These are phyloP conservation scores for Trametes polyzona DNA, from an alignment of 1,284 basidiomycete species.

Conservation along the genomic window DNA sequence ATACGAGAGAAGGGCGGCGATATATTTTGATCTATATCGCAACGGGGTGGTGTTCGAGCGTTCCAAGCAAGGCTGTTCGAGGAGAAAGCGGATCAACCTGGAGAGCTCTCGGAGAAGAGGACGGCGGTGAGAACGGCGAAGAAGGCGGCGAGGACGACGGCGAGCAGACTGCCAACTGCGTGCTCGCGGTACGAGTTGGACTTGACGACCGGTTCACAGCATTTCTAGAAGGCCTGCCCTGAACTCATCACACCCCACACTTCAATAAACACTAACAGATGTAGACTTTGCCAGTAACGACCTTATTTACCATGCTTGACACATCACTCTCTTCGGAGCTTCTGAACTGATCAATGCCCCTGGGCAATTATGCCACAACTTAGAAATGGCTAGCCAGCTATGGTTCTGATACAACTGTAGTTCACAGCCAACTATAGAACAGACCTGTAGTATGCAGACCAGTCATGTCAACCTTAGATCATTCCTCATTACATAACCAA, in stretches of 20 bases:
- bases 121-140: slow-evolving; percentile 17
- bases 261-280: not conserved
- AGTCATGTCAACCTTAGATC: too few relatives aligned
- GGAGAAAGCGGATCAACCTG: too few relatives aligned
- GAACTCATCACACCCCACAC: slow-evolving; percentile 25
- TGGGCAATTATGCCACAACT: too few relatives aligned
- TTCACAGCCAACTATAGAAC: too few relatives aligned
- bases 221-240: slow-evolving; percentile 33
- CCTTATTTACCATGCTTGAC: slow-evolving; percentile 5
- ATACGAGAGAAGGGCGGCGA: slow-evolving; percentile 9
- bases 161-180: slow-evolving; percentile 24
- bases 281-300: slow-evolving; percentile 4
- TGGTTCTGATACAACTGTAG: too few relatives aligned
- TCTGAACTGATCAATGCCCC: not conserved
- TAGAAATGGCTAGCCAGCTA: too few relatives aligned
- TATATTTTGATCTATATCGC: slow-evolving; percentile 28
- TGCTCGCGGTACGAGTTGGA: slow-evolving; percentile 31
- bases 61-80: slow-evolving; percentile 14
- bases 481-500: too few relatives aligned
- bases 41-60: slow-evolving; percentile 14
- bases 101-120: slow-evolving; percentile 19
- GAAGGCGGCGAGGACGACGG: slow-evolving; percentile 18
- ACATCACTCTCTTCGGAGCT: not conserved
- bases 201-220: slow-evolving; percentile 35
- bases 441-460: too few relatives aligned